Percentiles rank a stretch among this genome's conserved stretches.
phyloP scores from a whole-genome alignment of 805 yeast genomes.

The Ogataea pini region DNA sequence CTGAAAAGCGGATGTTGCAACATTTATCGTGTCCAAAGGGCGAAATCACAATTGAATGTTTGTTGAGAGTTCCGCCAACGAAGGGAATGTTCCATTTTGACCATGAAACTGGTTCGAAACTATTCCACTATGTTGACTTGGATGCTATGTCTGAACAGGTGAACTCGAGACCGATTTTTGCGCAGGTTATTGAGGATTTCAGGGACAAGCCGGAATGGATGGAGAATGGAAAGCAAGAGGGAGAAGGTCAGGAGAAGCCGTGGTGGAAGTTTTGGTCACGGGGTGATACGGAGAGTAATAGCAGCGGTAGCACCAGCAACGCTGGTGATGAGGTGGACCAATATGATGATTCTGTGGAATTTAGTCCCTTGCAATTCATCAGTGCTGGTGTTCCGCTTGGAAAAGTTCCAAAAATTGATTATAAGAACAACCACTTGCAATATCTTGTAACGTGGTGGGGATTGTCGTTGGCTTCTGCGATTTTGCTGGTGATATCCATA shows the following conservation, averaged over 20 bases:
- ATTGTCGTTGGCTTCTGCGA: conserved; percentile 68
- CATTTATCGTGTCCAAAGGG: conserved; percentile 76
- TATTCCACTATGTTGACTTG: conserved; percentile 80
- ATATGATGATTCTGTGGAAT: conserved; percentile 40
- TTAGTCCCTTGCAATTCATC: conserved; percentile 58
- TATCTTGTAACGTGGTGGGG: conserved; percentile 96
- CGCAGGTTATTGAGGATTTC: conserved; percentile 70
- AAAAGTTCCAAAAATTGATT: conserved; percentile 72
- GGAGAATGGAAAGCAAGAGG: conserved; percentile 5
- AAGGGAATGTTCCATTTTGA: conserved; percentile 69
- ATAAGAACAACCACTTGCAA: conserved; percentile 88
- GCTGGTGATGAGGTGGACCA: no score
- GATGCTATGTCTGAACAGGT: conserved; percentile 74
- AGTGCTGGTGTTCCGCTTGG: conserved; percentile 92
- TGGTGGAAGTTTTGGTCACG: conserved; percentile 37
- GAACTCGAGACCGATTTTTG: conserved; percentile 69
- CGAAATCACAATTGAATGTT: conserved; percentile 68
- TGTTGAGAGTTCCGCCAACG: conserved; percentile 67
- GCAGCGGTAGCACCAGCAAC: neutral
- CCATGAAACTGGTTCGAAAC: conserved; percentile 62
- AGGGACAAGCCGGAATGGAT: conserved; percentile 59
- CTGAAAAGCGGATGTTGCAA: conserved; percentile 52
- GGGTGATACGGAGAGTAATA: conserved; percentile 12
- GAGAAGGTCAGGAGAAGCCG: neutral
- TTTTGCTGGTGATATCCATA: conserved; percentile 58